Conservation (phyloP, 2,329 filamentous ascomycete species). For the Calonectria henricotiae region DNA sequence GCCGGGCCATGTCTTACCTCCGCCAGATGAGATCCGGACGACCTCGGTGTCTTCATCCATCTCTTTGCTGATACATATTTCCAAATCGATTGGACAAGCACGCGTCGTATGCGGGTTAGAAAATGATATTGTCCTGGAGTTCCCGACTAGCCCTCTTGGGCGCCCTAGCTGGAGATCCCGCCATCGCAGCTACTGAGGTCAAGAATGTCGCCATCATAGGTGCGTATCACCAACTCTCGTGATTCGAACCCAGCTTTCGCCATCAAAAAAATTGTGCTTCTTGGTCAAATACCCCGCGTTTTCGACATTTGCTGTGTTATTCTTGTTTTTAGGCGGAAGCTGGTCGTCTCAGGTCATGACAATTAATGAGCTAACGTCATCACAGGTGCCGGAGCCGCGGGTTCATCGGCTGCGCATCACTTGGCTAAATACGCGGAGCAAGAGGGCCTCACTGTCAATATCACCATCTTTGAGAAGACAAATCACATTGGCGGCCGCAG, state of each 20-base stretch:
- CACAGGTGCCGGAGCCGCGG: slow-evolving; percentile 89
- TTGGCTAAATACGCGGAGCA: slow-evolving; percentile 80
- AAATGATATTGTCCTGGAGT: slow-evolving; percentile 42
- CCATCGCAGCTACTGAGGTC: slow-evolving; percentile 40
- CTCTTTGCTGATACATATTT: background rate
- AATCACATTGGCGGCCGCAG: slow-evolving; percentile 87
- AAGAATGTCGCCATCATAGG: slow-evolving; percentile 60
- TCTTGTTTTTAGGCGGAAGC: slow-evolving; percentile 2
- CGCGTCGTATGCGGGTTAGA: slow-evolving; percentile 1
- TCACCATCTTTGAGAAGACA: slow-evolving; percentile 90
- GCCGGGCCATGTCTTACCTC: slow-evolving; percentile 8
- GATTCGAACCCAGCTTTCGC: background rate
- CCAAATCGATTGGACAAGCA: background rate
- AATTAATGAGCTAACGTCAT: background rate
- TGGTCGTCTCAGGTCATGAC: background rate
- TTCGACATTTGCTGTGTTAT: background rate
- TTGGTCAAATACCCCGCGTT: too few species aligned
- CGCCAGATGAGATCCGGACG: background rate
- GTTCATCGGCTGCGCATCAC: slow-evolving; percentile 89
- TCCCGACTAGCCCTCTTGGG: slow-evolving; percentile 44
- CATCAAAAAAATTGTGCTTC: background rate
- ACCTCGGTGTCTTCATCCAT: slow-evolving; percentile 1
- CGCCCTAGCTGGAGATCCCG: slow-evolving; percentile 38
- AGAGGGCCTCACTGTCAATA: slow-evolving; percentile 76
- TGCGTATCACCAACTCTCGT: slow-evolving; percentile 46